A percentile compares a stretch with the other conserved stretches of the same genome.
Conservation (phyloP, 1,284 basidiomycete species). For the Grifola frondosa region DNA sequence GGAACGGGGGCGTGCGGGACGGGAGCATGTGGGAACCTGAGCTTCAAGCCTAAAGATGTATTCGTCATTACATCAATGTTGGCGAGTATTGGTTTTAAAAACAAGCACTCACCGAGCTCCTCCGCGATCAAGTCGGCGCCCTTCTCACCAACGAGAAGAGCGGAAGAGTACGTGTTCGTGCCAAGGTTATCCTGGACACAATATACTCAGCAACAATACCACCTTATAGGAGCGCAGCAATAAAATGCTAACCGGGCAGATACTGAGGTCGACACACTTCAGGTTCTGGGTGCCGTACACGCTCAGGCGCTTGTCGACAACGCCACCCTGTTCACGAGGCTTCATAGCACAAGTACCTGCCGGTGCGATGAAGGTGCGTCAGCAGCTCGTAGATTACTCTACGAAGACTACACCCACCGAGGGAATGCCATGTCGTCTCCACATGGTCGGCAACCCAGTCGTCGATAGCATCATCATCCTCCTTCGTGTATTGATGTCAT, state of each 20-base stretch:
- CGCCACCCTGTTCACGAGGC: constrained; percentile 73
- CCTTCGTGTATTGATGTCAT: constrained; percentile 63
- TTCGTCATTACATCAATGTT: not conserved
- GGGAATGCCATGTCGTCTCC: constrained; percentile 75
- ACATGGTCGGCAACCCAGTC: constrained; percentile 69
- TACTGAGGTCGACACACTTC: constrained; percentile 66
- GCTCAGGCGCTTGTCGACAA: constrained; percentile 69
- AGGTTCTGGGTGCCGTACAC: constrained; percentile 76
- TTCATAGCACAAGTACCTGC: constrained; percentile 62
- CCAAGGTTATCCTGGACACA: constrained; percentile 61
- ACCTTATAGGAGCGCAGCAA: not conserved
- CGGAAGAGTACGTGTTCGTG: constrained; percentile 72
- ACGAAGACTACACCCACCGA: too few species aligned
- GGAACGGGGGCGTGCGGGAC: constrained; percentile 70
- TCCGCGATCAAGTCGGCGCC: constrained; percentile 61
- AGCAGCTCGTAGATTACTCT: too few species aligned
- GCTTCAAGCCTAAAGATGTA: constrained; percentile 49
- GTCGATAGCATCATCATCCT: constrained; percentile 70
- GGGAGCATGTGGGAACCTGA: constrained; percentile 61
- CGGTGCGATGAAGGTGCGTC: too few species aligned
- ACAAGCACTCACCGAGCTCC: constrained; percentile 51
- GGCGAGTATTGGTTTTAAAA: too few species aligned
- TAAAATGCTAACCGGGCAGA: constrained; percentile 53
- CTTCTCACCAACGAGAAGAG: constrained; percentile 69
- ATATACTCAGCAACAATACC: not conserved